Evolutionary conservation across 2,329 filamentous ascomycete genomes (phyloP).

Genomic region (Fonsecaea pugnacius): DNA sequence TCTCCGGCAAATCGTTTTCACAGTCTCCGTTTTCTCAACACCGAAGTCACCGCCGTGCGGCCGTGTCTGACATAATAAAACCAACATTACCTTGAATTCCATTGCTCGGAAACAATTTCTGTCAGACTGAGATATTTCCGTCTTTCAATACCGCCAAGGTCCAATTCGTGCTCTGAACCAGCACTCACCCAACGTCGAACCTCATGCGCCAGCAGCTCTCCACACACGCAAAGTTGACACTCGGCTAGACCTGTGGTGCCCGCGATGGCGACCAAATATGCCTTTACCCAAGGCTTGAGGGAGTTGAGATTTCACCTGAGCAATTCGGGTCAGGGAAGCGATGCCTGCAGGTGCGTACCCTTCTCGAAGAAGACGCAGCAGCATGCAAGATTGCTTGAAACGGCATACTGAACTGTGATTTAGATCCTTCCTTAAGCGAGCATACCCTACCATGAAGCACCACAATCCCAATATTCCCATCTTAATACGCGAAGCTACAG

Average conservation of each 20-base stretch:
- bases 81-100: neutral
- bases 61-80: constrained; percentile 1
- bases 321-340: constrained; percentile 89
- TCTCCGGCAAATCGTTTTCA: constrained; percentile 23
- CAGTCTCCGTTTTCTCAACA: constrained; percentile 13
- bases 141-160: constrained; percentile 4
- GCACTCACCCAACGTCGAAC: neutral
- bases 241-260: constrained; percentile 27
- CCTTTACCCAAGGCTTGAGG: constrained; percentile 84
- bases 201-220: neutral
- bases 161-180: constrained; percentile 9
- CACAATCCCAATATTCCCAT: constrained; percentile 94
- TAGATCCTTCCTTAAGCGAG: constrained; percentile 85
- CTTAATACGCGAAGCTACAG: constrained; percentile 87
- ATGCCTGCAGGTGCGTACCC: constrained; percentile 73
- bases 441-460: constrained; percentile 99
- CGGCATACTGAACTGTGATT: constrained; percentile 7
- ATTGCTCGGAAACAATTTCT: neutral
- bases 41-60: neutral
- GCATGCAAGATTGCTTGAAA: constrained; percentile 2
- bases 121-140: neutral
- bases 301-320: constrained; percentile 98
- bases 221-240: neutral
- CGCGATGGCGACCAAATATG: constrained; percentile 89
- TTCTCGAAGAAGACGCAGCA: neutral